Conservation (phyloP, 106 monocot genomes). For the Phalaenopsis equestris region DNA sequence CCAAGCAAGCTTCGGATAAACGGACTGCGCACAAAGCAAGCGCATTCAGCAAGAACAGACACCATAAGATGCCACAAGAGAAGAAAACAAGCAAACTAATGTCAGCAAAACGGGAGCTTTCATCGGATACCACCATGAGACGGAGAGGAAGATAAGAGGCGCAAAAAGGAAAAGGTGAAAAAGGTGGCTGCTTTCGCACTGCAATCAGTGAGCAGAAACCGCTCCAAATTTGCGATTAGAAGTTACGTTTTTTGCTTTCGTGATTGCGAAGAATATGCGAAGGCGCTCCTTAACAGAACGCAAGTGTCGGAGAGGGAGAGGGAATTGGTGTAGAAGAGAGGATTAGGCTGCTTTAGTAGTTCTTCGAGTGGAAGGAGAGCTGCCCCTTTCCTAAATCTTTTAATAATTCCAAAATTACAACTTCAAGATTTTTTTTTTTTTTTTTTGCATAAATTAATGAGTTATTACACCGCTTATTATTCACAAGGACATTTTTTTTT, state of each 20-base stretch:
- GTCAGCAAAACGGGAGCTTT: neutral
- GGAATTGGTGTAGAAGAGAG: neutral
- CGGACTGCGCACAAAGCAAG: neutral
- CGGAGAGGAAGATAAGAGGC: neutral
- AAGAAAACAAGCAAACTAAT: constrained; percentile 1
- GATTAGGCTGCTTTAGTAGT: neutral
- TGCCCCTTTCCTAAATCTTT: neutral
- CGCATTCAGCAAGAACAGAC: neutral
- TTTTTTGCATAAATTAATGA: too few species aligned
- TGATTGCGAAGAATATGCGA: neutral
- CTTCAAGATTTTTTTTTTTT: too few species aligned
- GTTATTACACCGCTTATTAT: too few species aligned
- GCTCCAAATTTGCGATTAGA: neutral
- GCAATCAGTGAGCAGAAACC: neutral
- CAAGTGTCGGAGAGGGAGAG: neutral
- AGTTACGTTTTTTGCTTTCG: neutral
- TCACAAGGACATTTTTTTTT: too few species aligned
- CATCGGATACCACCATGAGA: constrained; percentile 8
- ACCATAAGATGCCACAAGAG: neutral
- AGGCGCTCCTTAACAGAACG: neutral
- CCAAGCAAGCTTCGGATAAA: neutral
- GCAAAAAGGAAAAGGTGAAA: neutral
- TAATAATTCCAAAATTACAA: neutral
- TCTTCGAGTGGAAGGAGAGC: neutral
- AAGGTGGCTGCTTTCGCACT: neutral